These are phyloP conservation scores for Ophiostoma novo-ulmi DNA, from an alignment of 2,329 filamentous ascomycete genomes.

Conservation along the genomic window DNA sequence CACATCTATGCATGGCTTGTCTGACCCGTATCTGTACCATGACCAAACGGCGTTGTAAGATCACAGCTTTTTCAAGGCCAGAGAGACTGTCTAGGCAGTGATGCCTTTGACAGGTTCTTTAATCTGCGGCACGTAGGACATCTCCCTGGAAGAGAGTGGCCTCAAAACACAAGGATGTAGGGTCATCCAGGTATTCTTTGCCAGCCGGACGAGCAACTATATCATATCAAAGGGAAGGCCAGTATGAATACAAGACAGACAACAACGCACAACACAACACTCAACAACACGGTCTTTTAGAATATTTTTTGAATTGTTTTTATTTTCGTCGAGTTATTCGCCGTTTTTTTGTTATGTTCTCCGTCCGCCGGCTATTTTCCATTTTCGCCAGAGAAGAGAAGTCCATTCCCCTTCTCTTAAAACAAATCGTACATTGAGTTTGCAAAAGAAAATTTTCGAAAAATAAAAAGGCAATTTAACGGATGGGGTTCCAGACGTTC, in stretches of 20 bases:
- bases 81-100: background rate
- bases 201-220: background rate
- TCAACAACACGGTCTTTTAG: background rate
- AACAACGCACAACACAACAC: background rate
- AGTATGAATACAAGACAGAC: background rate
- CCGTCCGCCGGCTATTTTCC: constrained; percentile 13
- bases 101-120: background rate
- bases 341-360: constrained; percentile 5
- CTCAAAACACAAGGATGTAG: constrained; percentile 12
- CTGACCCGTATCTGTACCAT: constrained; percentile 64
- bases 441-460: background rate
- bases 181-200: constrained; percentile 12
- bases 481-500: constrained; percentile 83
- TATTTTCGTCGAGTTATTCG: constrained; percentile 10
- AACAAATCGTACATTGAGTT: constrained; percentile 7
- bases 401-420: constrained; percentile 3
- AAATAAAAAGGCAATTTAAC: constrained; percentile 41
- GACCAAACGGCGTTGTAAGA: constrained; percentile 42
- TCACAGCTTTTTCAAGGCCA: constrained; percentile 59
- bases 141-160: constrained; percentile 12
- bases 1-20: constrained; percentile 33
- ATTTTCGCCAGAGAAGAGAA: constrained; percentile 1
- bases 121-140: constrained; percentile 15
- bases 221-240: too few relatives aligned
- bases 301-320: constrained; percentile 9